phyloP scores from a whole-genome alignment of 352 stramenopile species.

The Saprolegnia parasitica region DNA sequence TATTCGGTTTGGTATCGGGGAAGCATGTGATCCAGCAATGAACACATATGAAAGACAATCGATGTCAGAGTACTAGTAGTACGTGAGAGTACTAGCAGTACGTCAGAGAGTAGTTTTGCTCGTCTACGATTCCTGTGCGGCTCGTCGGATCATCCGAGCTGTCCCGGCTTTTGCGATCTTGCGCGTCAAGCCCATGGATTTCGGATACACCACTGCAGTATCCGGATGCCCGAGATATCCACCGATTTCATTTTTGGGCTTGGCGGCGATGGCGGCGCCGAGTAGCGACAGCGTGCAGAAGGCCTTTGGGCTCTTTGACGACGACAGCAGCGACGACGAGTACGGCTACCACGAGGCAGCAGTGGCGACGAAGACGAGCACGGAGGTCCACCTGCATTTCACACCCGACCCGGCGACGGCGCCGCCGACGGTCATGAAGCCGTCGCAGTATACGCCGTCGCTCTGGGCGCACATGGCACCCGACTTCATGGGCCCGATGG shows the following conservation, averaged over 20 bases:
- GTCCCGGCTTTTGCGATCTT: background rate
- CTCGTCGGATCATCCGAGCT: too few relatives aligned
- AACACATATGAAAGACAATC: too few relatives aligned
- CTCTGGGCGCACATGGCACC: slow-evolving; percentile 76
- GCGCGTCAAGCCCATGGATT: background rate
- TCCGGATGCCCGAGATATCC: slow-evolving; percentile 9
- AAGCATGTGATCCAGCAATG: too few relatives aligned
- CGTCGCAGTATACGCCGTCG: slow-evolving; percentile 43
- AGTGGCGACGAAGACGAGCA: background rate
- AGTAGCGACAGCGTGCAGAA: slow-evolving; percentile 18
- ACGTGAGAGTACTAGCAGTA: too few relatives aligned
- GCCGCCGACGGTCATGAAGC: slow-evolving; percentile 19
- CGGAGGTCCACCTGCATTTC: slow-evolving; percentile 25
- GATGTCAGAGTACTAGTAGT: too few relatives aligned
- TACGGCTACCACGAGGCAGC: background rate
- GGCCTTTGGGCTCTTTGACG: slow-evolving; percentile 25
- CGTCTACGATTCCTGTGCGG: too few relatives aligned
- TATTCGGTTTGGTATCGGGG: too few relatives aligned
- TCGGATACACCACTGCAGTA: background rate
- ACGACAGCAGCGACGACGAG: slow-evolving; percentile 28
- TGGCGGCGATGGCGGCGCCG: background rate
- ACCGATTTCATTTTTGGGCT: slow-evolving; percentile 2
- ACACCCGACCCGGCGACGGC: slow-evolving; percentile 9
- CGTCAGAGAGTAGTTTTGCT: too few relatives aligned
- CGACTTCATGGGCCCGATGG: slow-evolving; percentile 75